Evolutionary conservation across 352 stramenopile genomes (phyloP), one percentile per base, ranked within the genome.

Genomic region (Phytophthora constricta): DNA sequence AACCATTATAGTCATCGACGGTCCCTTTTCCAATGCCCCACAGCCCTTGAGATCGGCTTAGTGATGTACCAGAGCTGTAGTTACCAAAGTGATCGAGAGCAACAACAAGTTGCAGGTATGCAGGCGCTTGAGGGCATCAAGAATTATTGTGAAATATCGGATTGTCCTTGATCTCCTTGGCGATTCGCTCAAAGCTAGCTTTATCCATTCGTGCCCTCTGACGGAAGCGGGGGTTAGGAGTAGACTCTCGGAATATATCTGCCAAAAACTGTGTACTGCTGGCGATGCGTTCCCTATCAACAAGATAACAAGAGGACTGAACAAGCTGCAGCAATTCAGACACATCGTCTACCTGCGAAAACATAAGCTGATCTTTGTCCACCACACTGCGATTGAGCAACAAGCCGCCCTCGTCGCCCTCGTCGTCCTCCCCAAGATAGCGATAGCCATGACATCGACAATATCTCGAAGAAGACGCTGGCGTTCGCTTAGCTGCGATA

Each of bases 391-490:
- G n/a, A n/a, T n/a, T n/a, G 16, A 17, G 45, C 50, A 3, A 17
- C 20, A 5, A 34, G 19, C 2, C 9, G 31, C 47, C 37, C 4
- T 59, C 52, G 17, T 59, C 17, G 3, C 47, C 39, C 34, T 59
- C 23, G 23, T 59, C 52, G 1, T 41, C 2, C 7, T 11, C 37
- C 2, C n/a, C n/a, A n/a, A n/a, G n/a, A n/a, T n/a, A n/a, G 13
- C 25, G 17, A 59, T n/a, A 0, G 52, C 37, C 14, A 50, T 2
- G 16, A 59, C 5, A 2, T 41, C 34, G 1, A 28, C 39, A 14
- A 59, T 19, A 22, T 59, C 52, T 17, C 10, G 52, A 1, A 59
- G 39, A 59, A 50, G 26, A 4, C 23, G 37, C 25, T 59, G 52
- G 3, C 52, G 20, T 10, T 41, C 39, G 3, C 52, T 59, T 26